Percentiles rank a stretch among this genome's conserved stretches.
Evolutionary conservation across 2,329 filamentous ascomycete species (phyloP).

Genomic region (Botrytis elliptica): DNA sequence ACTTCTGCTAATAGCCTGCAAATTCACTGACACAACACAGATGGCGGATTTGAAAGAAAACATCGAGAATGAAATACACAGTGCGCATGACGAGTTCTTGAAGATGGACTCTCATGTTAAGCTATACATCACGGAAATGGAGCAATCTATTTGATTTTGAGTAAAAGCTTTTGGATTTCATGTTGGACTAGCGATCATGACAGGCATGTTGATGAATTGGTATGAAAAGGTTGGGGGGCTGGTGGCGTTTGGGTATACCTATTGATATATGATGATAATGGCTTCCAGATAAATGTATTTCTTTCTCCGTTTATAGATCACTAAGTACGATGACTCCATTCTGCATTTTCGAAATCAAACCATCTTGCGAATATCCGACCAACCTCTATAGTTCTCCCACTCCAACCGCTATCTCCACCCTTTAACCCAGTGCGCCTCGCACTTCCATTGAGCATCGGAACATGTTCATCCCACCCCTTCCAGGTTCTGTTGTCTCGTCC

Average conservation of each 20-base stretch:
- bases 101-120: slow-evolving; percentile 98
- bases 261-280: slow-evolving; percentile 37
- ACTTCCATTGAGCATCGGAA: slow-evolving; percentile 63
- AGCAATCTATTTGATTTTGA: slow-evolving; percentile 62
- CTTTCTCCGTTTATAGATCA: neutral
- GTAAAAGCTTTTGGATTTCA: slow-evolving; percentile 24
- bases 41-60: slow-evolving; percentile 98
- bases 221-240: slow-evolving; percentile 20
- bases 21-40: slow-evolving; percentile 46
- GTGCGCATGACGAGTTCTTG: slow-evolving; percentile 88
- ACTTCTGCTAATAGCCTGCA: neutral
- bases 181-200: slow-evolving; percentile 21
- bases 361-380: slow-evolving; percentile 60
- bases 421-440: slow-evolving; percentile 44
- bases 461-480: slow-evolving; percentile 47
- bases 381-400: slow-evolving; percentile 57
- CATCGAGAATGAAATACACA: slow-evolving; percentile 90
- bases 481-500: slow-evolving; percentile 18
- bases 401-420: slow-evolving; percentile 53
- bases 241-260: slow-evolving; percentile 39
- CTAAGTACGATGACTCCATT: slow-evolving; percentile 37
- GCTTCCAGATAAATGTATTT: slow-evolving; percentile 21
- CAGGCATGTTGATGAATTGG: slow-evolving; percentile 19
- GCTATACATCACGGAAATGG: slow-evolving; percentile 98
- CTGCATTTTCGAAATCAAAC: slow-evolving; percentile 54